These are phyloP conservation scores for Candida boleticola DNA, from an alignment of 805 yeast genomes.

Conservation along the genomic window DNA sequence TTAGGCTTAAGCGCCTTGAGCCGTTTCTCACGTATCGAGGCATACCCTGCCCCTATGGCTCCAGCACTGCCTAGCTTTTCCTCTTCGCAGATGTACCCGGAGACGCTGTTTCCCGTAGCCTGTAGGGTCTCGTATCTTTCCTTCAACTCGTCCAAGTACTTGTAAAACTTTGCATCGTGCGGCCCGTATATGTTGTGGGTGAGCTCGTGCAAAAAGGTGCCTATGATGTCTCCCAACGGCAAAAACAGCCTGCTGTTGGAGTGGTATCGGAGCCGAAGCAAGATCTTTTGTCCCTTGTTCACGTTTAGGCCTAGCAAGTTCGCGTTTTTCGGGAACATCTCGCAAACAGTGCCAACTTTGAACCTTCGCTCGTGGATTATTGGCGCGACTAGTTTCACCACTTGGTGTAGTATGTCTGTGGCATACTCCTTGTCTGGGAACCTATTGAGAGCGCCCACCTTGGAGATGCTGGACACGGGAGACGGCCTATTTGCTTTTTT, in stretches of 20 bases:
- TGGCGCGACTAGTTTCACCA: conserved; percentile 73
- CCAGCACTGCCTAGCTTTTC: conserved; percentile 40
- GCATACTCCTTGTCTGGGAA: conserved; percentile 39
- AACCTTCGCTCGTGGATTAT: conserved; percentile 67
- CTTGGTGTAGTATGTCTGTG: conserved; percentile 55
- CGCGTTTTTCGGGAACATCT: conserved; percentile 73
- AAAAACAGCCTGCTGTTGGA: conserved; percentile 52
- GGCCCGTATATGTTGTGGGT: conserved; percentile 80
- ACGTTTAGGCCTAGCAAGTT: conserved; percentile 78
- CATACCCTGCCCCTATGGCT: conserved; percentile 13
- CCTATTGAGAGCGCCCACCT: conserved; percentile 37
- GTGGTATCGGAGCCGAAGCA: conserved; percentile 65
- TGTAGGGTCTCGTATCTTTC: conserved; percentile 47
- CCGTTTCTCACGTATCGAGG: conserved; percentile 35
- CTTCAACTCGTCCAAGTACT: conserved; percentile 58
- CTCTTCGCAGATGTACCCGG: conserved; percentile 48
- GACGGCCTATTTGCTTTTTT: conserved; percentile 20
- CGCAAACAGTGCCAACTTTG: conserved; percentile 67
- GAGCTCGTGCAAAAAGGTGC: conserved; percentile 86
- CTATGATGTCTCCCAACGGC: conserved; percentile 65
- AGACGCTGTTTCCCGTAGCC: conserved; percentile 36
- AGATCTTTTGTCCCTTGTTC: conserved; percentile 70
- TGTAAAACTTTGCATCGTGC: conserved; percentile 72
- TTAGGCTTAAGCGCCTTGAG: conserved; percentile 39
- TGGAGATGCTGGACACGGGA: conserved; percentile 33